Percentiles rank a stretch among this genome's conserved stretches.
Evolutionary conservation across 768 basidiomycete genomes (phyloP).

Genomic region (Suillus paluster): DNA sequence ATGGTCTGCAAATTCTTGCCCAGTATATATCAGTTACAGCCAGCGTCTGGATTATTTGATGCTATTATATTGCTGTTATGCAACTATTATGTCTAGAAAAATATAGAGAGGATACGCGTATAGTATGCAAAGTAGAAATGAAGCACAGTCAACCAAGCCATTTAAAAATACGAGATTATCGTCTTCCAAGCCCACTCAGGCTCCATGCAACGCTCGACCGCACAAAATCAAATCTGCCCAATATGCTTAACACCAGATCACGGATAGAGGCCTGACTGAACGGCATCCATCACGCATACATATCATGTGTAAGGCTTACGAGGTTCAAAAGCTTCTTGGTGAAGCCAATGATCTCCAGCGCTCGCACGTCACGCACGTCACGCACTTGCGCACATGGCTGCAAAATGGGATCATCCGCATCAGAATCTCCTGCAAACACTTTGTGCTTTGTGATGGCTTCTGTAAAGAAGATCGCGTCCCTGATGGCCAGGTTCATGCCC

Average conservation of each 20-base stretch:
- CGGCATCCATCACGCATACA: conserved; percentile 26
- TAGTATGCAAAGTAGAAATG: too few relatives aligned
- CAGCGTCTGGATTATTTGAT: too few relatives aligned
- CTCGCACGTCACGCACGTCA: conserved; percentile 42
- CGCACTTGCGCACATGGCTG: conserved; percentile 40
- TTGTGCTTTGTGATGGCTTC: conserved; percentile 42
- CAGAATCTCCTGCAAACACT: conserved; percentile 13
- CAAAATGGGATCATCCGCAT: conserved; percentile 34
- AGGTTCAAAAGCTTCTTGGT: conserved; percentile 40
- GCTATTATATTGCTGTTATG: too few relatives aligned
- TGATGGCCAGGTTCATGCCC: conserved; percentile 62
- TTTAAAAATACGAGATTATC: conserved; percentile 7
- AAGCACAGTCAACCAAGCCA: too few relatives aligned
- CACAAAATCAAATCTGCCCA: conserved; percentile 23
- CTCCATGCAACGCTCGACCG: conserved; percentile 26
- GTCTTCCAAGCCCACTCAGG: conserved; percentile 30
- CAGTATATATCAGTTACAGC: too few relatives aligned
- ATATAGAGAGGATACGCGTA: too few relatives aligned
- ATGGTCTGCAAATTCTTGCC: too few relatives aligned
- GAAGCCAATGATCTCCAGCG: conserved; percentile 43
- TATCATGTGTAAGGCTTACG: conserved; percentile 26
- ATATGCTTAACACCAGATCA: conserved; percentile 24
- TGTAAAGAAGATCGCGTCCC: conserved; percentile 56
- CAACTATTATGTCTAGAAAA: too few relatives aligned
- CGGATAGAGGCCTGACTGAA: conserved; percentile 32